Percentiles rank a stretch among this genome's conserved stretches.
phyloP scores from a whole-genome alignment of 257 asterid species.

The Nicotiana attenuata region DNA sequence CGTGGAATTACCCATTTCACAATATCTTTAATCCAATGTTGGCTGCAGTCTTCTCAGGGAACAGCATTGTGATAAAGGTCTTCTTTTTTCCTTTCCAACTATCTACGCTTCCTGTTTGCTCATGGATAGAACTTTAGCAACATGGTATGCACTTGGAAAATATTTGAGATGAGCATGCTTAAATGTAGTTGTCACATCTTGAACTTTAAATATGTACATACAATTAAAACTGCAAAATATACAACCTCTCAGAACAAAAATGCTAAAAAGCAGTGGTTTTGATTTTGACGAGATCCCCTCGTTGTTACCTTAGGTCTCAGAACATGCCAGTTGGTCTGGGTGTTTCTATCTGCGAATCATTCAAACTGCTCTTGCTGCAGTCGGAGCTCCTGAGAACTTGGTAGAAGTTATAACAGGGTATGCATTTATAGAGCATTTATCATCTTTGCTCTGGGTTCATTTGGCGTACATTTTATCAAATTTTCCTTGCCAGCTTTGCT shows the following conservation, averaged over 20 bases:
- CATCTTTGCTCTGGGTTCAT: constrained; percentile 6
- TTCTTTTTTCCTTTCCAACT: neutral
- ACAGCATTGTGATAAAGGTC: constrained; percentile 95
- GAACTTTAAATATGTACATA: neutral
- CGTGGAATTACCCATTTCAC: constrained; percentile 99
- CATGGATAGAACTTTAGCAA: neutral
- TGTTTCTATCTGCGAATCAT: constrained; percentile 91
- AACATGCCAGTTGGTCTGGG: constrained; percentile 99
- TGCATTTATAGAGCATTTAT: constrained; percentile 15
- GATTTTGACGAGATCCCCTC: constrained; percentile 14
- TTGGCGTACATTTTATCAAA: constrained; percentile 18
- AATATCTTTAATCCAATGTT: constrained; percentile 97
- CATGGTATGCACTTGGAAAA: neutral
- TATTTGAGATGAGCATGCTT: neutral
- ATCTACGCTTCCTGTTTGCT: neutral
- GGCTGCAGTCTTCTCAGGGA: constrained; percentile 97
- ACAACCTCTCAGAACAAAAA: neutral
- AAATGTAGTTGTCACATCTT: neutral
- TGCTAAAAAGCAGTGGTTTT: neutral
- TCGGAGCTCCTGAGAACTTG: constrained; percentile 98
- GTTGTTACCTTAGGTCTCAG: constrained; percentile 65
- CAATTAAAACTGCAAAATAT: neutral
- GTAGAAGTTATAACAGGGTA: constrained; percentile 99
- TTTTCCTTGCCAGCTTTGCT: constrained; percentile 64
- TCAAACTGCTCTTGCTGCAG: constrained; percentile 92